These are phyloP conservation scores for Anthoceros angustus DNA, from an alignment of 225 moss, liverwort and hornwort genomes.

Conservation along the genomic window DNA sequence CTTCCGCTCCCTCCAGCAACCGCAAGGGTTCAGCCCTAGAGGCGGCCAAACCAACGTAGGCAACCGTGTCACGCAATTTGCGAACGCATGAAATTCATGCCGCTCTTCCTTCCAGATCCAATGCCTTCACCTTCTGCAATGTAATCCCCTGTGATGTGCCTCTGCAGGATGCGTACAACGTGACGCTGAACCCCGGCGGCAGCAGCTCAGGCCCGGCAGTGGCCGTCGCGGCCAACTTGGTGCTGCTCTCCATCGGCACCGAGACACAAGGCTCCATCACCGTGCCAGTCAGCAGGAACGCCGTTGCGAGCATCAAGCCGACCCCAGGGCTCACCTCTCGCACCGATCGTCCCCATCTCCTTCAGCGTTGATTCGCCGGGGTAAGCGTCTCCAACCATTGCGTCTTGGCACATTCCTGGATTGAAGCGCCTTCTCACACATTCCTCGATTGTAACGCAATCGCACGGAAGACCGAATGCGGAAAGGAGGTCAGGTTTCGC, in stretches of 20 bases:
- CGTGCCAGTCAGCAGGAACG: neutral
- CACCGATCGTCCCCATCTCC: neutral
- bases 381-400: neutral
- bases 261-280: neutral
- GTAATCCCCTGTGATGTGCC: neutral
- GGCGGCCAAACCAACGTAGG: neutral
- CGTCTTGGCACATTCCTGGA: neutral
- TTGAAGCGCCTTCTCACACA: neutral
- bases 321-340: neutral
- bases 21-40: neutral
- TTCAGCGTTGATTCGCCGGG: neutral
- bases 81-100: neutral
- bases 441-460: neutral
- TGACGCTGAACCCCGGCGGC: neutral
- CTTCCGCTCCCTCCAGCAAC: neutral
- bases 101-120: neutral
- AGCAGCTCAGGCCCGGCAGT: neutral
- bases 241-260: neutral
- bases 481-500: too few relatives aligned
- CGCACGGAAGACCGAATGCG: neutral
- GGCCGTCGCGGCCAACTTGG: neutral
- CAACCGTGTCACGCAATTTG: neutral
- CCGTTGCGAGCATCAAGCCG: neutral
- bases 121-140: neutral
- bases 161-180: neutral